Conservation (phyloP, 352 stramenopile genomes). For the Achlya hypogyna region DNA sequence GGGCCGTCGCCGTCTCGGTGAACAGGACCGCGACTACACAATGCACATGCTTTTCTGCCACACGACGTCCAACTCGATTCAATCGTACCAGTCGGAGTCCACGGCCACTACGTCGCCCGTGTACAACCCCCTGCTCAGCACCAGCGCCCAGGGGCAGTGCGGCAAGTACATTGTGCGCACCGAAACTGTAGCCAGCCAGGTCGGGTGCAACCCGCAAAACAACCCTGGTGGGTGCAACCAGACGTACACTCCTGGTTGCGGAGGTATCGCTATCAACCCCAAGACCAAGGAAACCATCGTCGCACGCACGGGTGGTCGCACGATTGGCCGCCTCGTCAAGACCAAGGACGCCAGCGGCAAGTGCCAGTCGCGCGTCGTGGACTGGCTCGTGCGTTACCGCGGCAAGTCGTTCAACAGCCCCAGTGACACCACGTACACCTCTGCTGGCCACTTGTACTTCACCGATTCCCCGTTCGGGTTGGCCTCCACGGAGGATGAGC, state of each 20-base stretch:
- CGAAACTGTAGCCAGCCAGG: conserved; percentile 53
- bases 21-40: conserved; percentile 3
- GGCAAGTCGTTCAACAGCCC: conserved; percentile 75
- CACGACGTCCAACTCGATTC: conserved; percentile 12
- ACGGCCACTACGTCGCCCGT: not conserved
- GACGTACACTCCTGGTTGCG: conserved; percentile 69
- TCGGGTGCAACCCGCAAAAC: conserved; percentile 57
- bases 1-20: not conserved
- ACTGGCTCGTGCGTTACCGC: conserved; percentile 61
- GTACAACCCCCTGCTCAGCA: not conserved
- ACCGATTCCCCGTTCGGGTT: conserved; percentile 70
- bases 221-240: conserved; percentile 50
- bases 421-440: conserved; percentile 52
- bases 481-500: conserved; percentile 42
- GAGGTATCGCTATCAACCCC: conserved; percentile 62
- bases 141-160: conserved; percentile 18
- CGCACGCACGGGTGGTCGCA: conserved; percentile 60
- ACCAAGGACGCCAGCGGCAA: conserved; percentile 37
- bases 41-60: conserved; percentile 9
- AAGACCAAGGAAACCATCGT: conserved; percentile 57
- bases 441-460: conserved; percentile 65
- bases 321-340: conserved; percentile 50
- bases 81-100: conserved; percentile 8
- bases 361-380: conserved; percentile 65
- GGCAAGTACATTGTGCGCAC: conserved; percentile 31